Evolutionary conservation across 331 rosid genomes (phyloP).

Genomic region (Quercus tomentella): DNA sequence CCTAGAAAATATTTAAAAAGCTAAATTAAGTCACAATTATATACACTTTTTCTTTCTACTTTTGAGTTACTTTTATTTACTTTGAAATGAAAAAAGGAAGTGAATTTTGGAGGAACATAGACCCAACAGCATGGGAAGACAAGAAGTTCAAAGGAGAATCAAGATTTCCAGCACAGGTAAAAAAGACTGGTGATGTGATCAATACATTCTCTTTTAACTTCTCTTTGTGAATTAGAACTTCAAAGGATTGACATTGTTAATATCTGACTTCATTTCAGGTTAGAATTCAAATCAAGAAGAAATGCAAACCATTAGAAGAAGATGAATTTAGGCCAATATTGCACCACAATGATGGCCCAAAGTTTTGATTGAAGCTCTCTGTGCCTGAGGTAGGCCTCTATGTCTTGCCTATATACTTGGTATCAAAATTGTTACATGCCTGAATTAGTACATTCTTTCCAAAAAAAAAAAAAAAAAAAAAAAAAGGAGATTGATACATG

Average conservation of each 20-base stretch:
- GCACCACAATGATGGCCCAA: conserved; percentile 25
- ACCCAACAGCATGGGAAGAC: conserved; percentile 28
- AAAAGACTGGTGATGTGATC: neutral
- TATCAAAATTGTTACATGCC: too few species aligned
- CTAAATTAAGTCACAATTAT: neutral
- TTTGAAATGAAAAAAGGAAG: neutral
- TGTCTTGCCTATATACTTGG: neutral
- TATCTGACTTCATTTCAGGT: neutral
- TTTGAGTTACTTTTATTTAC: neutral
- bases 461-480: neutral
- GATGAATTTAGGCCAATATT: conserved; percentile 25
- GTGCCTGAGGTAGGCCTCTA: conserved; percentile 20
- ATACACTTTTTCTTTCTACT: neutral
- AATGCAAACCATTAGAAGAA: conserved; percentile 12
- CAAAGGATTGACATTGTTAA: neutral
- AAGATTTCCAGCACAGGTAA: conserved; percentile 27
- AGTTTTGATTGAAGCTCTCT: conserved; percentile 20
- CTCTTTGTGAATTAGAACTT: neutral
- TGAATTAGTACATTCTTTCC: too few species aligned
- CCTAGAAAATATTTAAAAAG: neutral
- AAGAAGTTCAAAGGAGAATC: conserved; percentile 25
- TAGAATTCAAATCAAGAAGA: conserved; percentile 12
- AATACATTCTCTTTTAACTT: neutral
- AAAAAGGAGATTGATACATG: too few species aligned
- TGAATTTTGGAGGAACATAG: conserved; percentile 30